A percentile compares a stretch with the other conserved stretches of the same genome.
These are phyloP conservation scores for Angomonas ambiguus DNA, from an alignment of 208 protist genomes.

Conservation along the genomic window DNA sequence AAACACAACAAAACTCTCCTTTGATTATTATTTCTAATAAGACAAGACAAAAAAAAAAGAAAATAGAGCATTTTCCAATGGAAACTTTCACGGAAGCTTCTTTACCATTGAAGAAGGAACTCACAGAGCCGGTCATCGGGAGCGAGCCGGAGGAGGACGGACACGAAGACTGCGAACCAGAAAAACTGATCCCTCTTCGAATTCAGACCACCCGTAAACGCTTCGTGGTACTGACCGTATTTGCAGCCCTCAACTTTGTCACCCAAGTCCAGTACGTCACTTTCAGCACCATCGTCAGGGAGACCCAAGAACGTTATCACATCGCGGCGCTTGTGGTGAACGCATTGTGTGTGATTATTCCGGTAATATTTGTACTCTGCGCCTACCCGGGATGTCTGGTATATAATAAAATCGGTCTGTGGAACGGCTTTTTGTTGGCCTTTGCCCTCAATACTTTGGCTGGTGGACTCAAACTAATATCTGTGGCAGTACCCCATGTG, in stretches of 20 bases:
- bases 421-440: slow-evolving; percentile 33
- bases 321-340: slow-evolving; percentile 35
- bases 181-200: background rate
- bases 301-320: slow-evolving; percentile 28
- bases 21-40: background rate
- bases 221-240: slow-evolving; percentile 27
- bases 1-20: background rate
- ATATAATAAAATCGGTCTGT: slow-evolving; percentile 41
- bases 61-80: background rate
- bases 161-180: background rate
- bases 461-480: slow-evolving; percentile 33
- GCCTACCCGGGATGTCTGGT: slow-evolving; percentile 34
- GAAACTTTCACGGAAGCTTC: background rate
- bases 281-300: slow-evolving; percentile 35
- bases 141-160: background rate
- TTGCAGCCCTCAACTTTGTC: slow-evolving; percentile 32
- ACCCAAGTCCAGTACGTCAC: slow-evolving; percentile 49
- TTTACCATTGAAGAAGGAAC: background rate
- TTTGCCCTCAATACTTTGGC: slow-evolving; percentile 22
- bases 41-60: slow-evolving; percentile 3
- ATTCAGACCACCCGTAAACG: slow-evolving; percentile 26
- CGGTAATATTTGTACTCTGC: slow-evolving; percentile 32
- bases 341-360: slow-evolving; percentile 31
- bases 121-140: background rate
- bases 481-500: slow-evolving; percentile 31